phyloP scores from a whole-genome alignment of 2,329 filamentous ascomycete species.

The Neodidymelliopsis sp. region DNA sequence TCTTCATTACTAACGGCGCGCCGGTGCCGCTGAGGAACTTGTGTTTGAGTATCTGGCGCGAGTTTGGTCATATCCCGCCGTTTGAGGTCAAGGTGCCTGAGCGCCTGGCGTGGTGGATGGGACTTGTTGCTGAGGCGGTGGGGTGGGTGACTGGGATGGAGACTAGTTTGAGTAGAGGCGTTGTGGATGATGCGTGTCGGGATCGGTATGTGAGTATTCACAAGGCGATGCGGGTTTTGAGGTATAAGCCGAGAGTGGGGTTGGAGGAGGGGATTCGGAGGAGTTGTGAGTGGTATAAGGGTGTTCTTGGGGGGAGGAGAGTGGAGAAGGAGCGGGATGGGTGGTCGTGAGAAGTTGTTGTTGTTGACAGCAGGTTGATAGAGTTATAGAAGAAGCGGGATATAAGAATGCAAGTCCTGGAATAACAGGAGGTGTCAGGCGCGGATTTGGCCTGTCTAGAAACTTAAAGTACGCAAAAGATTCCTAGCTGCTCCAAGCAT shows the following conservation, averaged over 20 bases:
- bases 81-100: constrained; percentile 59
- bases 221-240: constrained; percentile 61
- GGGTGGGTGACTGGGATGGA: constrained; percentile 56
- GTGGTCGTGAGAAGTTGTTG: constrained; percentile 6
- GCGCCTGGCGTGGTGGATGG: constrained; percentile 57
- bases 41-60: constrained; percentile 76
- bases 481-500: no score
- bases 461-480: no score
- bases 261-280: constrained; percentile 59
- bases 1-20: constrained; percentile 89
- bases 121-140: constrained; percentile 55
- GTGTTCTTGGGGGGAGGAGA: neutral
- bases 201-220: constrained; percentile 61
- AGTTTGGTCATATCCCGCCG: constrained; percentile 62
- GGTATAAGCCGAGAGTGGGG: constrained; percentile 60
- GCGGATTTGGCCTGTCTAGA: no score
- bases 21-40: constrained; percentile 94
- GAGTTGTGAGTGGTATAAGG: constrained; percentile 28
- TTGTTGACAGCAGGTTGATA: no score
- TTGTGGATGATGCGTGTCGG: constrained; percentile 62
- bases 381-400: no score
- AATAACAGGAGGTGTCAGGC: no score
- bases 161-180: constrained; percentile 60
- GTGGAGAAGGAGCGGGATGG: constrained; percentile 11
- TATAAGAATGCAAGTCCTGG: no score